Evolutionary conservation across 257 asterid genomes (phyloP).

Genomic region (Salvia miltiorrhiza): DNA sequence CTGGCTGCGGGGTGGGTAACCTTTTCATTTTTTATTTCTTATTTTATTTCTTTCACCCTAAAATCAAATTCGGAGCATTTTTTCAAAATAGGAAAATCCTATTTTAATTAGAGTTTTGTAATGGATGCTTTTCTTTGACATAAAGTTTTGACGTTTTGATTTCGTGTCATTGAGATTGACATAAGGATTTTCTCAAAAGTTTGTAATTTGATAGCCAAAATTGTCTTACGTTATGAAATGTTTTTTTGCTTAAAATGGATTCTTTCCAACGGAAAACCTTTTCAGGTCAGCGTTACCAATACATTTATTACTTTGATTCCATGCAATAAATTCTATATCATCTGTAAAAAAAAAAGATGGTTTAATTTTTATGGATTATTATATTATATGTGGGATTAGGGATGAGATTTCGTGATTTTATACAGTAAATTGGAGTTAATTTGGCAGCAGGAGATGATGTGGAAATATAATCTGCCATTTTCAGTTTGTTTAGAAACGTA

Average conservation of each 20-base stretch:
- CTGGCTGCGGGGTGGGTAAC: conserved; percentile 98
- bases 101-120: too few relatives aligned
- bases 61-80: background rate
- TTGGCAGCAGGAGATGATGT: background rate
- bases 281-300: background rate
- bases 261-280: background rate
- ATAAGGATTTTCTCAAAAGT: background rate
- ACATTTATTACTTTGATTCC: background rate
- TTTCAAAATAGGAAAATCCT: too few relatives aligned
- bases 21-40: background rate
- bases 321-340: background rate
- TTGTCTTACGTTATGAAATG: background rate
- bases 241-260: background rate
- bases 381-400: background rate
- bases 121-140: background rate
- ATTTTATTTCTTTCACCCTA: background rate
- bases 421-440: background rate
- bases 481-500: conserved; percentile 10
- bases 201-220: background rate
- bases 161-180: background rate
- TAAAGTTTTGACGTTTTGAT: background rate
- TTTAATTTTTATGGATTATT: background rate
- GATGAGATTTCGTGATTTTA: conserved; percentile 22
- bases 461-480: background rate
- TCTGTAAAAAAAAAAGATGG: background rate